Conservation (phyloP, 176 grass and related monocot species). For the Bonia amplexicaulis region DNA sequence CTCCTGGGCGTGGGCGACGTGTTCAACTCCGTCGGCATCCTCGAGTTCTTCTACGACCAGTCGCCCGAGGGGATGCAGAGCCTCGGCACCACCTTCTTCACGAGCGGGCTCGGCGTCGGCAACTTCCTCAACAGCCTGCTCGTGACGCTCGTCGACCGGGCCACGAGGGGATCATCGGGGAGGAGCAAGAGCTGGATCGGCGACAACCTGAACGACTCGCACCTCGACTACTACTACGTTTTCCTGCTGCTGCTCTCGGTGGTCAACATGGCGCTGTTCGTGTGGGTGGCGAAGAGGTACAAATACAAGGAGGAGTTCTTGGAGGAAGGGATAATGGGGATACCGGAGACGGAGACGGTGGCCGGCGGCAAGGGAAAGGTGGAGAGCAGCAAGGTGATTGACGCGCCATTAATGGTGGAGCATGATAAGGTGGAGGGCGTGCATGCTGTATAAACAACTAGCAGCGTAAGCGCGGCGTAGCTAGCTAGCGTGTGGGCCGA, state of each 20-base stretch:
- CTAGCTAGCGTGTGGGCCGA: too few species aligned
- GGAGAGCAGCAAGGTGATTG: slow-evolving; percentile 22
- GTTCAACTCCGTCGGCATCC: slow-evolving; percentile 64
- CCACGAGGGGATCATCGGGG: not conserved
- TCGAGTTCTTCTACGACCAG: slow-evolving; percentile 87
- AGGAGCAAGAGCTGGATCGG: slow-evolving; percentile 60
- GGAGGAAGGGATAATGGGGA: not conserved
- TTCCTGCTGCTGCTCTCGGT: slow-evolving; percentile 52
- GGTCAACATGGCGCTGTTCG: slow-evolving; percentile 48
- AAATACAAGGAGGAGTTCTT: slow-evolving; percentile 53
- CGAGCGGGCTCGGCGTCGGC: slow-evolving; percentile 53
- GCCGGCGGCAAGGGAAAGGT: not conserved
- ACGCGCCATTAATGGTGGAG: not conserved
- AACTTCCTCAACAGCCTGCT: slow-evolving; percentile 83
- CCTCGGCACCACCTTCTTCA: slow-evolving; percentile 73
- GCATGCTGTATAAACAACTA: not conserved
- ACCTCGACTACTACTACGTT: slow-evolving; percentile 66
- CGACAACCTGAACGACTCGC: slow-evolving; percentile 66
- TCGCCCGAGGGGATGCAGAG: slow-evolving; percentile 73
- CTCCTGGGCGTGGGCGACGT: slow-evolving; percentile 67
- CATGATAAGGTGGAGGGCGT: not conserved
- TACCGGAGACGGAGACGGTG: slow-evolving; percentile 9
- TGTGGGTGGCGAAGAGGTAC: slow-evolving; percentile 47
- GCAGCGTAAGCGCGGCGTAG: too few species aligned
- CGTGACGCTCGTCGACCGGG: slow-evolving; percentile 44